Conservation (phyloP, 2,329 filamentous ascomycete genomes). For the Diaporthe humulicola region DNA sequence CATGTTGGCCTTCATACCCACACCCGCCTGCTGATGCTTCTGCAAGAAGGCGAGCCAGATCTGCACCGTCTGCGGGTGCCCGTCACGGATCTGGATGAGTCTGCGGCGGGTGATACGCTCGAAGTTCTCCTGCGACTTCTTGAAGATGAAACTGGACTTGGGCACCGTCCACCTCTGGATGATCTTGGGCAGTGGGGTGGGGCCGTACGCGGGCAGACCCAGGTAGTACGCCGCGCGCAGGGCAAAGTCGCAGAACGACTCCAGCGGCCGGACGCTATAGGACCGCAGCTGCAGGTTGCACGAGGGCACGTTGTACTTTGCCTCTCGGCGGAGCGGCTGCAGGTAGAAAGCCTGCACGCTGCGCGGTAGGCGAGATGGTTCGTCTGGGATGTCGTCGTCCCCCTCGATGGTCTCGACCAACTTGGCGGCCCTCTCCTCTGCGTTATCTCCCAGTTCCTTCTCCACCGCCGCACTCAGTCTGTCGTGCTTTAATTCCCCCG, state of each 20-base stretch:
- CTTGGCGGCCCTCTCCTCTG: conserved; percentile 1
- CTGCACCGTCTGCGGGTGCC: conserved; percentile 88
- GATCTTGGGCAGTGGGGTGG: conserved; percentile 86
- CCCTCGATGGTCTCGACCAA: conserved; percentile 8
- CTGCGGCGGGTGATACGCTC: conserved; percentile 89
- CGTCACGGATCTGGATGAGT: conserved; percentile 93
- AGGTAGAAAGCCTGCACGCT: conserved; percentile 89
- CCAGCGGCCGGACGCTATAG: conserved; percentile 89
- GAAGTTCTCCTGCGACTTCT: conserved; percentile 98
- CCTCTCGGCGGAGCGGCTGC: conserved; percentile 81
- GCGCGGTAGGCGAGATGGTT: conserved; percentile 73
- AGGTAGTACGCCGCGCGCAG: conserved; percentile 95
- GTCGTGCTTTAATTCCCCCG: neutral
- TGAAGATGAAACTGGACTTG: conserved; percentile 90
- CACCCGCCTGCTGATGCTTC: conserved; percentile 94
- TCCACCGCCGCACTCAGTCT: neutral
- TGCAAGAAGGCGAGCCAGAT: conserved; percentile 92
- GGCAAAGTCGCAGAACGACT: conserved; percentile 96
- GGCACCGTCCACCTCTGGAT: conserved; percentile 96
- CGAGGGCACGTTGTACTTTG: conserved; percentile 82
- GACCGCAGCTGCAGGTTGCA: conserved; percentile 95
- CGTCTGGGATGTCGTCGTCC: conserved; percentile 41
- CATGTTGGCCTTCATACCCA: conserved; percentile 98
- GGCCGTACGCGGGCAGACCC: conserved; percentile 85
- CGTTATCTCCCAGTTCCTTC: neutral